Evolutionary conservation across 106 monocot species (phyloP), one percentile per base, ranked within the genome.

Genomic region (Apostasia ramifera): DNA sequence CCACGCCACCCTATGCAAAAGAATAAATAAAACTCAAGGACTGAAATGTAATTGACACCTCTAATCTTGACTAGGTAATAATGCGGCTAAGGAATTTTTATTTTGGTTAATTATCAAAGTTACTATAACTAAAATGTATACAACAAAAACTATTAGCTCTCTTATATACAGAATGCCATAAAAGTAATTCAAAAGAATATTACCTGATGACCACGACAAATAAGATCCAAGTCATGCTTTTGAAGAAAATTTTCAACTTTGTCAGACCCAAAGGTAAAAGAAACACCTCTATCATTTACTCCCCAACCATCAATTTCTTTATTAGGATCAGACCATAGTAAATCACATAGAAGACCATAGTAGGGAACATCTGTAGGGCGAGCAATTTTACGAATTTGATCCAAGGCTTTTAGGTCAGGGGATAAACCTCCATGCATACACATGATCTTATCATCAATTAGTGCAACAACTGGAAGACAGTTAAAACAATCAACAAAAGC

Each of bases 221-320:
- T 65, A 65, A 65, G 65, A 7, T 65, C 65, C 47, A 65, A 48
- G 26, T 65, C 65, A 65, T 65, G 65, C 47, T 65, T 65, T 65
- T 65, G 65, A 48, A 65, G 65, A 37, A 65, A 65, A 14, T 65
- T 47, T 13, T 47, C 65, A 44, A 65, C 65, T 26, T 65, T 65
- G 65, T 65, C 65, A 8, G 65, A 15, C 65, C 65, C 65, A 26
- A 65, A 65, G 5, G 65, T 65, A 65, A 47, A 65, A 15, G 65
- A 65, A 14, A 65, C 65, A 7, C 65, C 65, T 65, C 65, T 47
- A 65, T 65, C 65, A 65, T 65, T 65, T 26, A 47, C 65, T 65
- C 65, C 65, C 65, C 65, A 65, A 14, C 65, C 65, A 47, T 65
- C 65, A 65, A 65, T 65, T 26, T 65, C 65, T 65, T 65, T 65